Evolutionary conservation across 2,329 filamentous ascomycete species (phyloP).

Genomic region (Periglandula ipomoeae): DNA sequence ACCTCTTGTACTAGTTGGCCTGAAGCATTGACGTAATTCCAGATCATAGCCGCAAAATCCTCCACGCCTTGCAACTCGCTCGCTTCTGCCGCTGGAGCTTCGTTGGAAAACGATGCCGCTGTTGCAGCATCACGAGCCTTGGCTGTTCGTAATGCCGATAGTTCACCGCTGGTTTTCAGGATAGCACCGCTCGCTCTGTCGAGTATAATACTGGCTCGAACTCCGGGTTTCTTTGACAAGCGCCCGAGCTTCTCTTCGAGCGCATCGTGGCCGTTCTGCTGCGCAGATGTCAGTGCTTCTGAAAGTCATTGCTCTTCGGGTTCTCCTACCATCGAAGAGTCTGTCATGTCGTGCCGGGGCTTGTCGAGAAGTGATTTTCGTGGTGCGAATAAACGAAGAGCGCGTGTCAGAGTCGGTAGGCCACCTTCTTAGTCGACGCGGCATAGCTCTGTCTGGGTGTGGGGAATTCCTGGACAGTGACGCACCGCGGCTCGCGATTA

Average conservation of each 20-base stretch:
- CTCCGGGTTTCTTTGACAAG: slow-evolving; percentile 67
- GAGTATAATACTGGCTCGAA: slow-evolving; percentile 68
- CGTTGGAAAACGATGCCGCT: slow-evolving; percentile 36
- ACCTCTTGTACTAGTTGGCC: slow-evolving; percentile 62
- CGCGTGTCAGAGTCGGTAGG: not conserved
- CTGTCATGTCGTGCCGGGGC: slow-evolving; percentile 6
- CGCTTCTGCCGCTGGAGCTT: slow-evolving; percentile 31
- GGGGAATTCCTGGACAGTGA: slow-evolving; percentile 3
- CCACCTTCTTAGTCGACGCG: not conserved
- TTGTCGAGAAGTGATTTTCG: not conserved
- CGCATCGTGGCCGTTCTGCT: slow-evolving; percentile 45
- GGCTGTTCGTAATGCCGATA: slow-evolving; percentile 42
- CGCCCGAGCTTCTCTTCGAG: slow-evolving; percentile 58
- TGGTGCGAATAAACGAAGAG: not conserved
- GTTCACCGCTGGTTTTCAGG: slow-evolving; percentile 63
- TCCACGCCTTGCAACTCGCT: slow-evolving; percentile 52
- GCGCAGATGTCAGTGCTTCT: slow-evolving; percentile 8
- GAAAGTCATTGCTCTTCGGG: not conserved
- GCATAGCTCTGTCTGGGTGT: not conserved
- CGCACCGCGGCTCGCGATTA: not conserved
- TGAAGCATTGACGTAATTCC: slow-evolving; percentile 63
- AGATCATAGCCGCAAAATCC: slow-evolving; percentile 67
- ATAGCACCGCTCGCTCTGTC: slow-evolving; percentile 65
- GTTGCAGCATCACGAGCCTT: slow-evolving; percentile 27
- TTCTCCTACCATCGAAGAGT: slow-evolving; percentile 6